Conservation (phyloP, 2,329 filamentous ascomycete species). For the Colletotrichum tropicale region DNA sequence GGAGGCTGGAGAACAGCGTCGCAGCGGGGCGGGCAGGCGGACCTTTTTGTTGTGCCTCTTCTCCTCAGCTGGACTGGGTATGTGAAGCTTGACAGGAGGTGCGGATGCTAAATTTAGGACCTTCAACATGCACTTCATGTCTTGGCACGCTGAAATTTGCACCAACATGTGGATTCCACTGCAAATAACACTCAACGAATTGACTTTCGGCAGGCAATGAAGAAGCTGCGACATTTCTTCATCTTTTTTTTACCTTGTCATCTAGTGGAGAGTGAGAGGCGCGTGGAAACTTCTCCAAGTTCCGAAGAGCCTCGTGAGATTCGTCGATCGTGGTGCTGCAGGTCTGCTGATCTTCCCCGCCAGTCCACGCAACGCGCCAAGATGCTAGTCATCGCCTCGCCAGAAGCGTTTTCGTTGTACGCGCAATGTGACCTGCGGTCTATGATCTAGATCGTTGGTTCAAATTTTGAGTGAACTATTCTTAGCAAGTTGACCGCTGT, state of each 20-base stretch:
- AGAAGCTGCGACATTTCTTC: background rate
- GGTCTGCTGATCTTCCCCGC: background rate
- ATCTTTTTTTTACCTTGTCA: background rate
- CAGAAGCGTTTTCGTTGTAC: background rate
- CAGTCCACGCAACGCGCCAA: background rate
- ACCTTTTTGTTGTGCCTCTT: background rate
- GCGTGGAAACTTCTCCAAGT: background rate
- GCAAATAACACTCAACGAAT: background rate
- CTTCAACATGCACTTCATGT: background rate
- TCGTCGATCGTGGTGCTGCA: background rate
- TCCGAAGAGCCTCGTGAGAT: background rate
- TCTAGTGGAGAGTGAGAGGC: background rate
- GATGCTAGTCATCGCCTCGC: background rate
- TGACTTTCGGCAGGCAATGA: background rate
- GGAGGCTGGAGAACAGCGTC: background rate
- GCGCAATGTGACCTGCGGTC: background rate
- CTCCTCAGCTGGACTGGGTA: background rate
- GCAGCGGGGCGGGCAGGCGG: background rate
- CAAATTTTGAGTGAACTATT: background rate
- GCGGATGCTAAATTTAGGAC: slow-evolving; percentile 18
- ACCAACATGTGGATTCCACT: background rate
- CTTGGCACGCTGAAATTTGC: background rate
- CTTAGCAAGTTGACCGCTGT: background rate
- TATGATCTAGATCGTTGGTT: background rate
- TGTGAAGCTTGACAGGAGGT: background rate